Conservation (phyloP, 768 basidiomycete genomes). For the Russula olivacea region DNA sequence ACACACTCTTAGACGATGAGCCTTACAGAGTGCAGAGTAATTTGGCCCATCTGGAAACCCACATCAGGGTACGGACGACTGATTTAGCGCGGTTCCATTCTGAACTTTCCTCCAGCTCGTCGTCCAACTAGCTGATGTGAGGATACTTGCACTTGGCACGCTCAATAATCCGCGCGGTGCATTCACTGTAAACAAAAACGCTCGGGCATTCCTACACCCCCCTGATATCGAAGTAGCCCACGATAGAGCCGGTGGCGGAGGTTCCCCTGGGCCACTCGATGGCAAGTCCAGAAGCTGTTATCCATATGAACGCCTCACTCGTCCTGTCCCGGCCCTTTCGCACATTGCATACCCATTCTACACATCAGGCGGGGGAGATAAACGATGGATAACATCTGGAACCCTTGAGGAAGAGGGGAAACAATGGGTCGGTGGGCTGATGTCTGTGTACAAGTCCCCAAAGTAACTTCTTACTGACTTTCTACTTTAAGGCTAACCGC, state of each 20-base stretch:
- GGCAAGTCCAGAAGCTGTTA: neutral
- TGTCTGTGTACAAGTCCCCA: constrained; percentile 39
- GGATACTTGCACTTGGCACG: constrained; percentile 67
- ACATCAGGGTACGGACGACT: constrained; percentile 48
- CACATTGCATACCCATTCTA: constrained; percentile 67
- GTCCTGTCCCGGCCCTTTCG: constrained; percentile 50
- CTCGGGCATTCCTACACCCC: constrained; percentile 62
- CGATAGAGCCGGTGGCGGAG: neutral
- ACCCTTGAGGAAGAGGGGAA: constrained; percentile 52
- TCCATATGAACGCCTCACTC: constrained; percentile 38
- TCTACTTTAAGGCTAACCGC: constrained; percentile 47
- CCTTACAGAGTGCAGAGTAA: constrained; percentile 56
- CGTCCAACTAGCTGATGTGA: constrained; percentile 62
- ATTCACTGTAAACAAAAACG: constrained; percentile 59
- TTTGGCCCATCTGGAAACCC: constrained; percentile 59
- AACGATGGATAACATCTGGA: constrained; percentile 51
- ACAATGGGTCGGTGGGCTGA: constrained; percentile 67
- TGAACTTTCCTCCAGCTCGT: constrained; percentile 45
- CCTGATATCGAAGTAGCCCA: constrained; percentile 47
- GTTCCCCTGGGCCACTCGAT: constrained; percentile 4
- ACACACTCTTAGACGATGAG: constrained; percentile 8
- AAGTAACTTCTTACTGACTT: neutral
- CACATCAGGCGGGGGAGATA: constrained; percentile 64
- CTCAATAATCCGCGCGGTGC: constrained; percentile 51
- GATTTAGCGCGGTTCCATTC: neutral